A percentile compares a stretch with the other conserved stretches of the same genome.
Conservation (phyloP, 148 eudicot genomes). For the Chenopodium suecicum region DNA sequence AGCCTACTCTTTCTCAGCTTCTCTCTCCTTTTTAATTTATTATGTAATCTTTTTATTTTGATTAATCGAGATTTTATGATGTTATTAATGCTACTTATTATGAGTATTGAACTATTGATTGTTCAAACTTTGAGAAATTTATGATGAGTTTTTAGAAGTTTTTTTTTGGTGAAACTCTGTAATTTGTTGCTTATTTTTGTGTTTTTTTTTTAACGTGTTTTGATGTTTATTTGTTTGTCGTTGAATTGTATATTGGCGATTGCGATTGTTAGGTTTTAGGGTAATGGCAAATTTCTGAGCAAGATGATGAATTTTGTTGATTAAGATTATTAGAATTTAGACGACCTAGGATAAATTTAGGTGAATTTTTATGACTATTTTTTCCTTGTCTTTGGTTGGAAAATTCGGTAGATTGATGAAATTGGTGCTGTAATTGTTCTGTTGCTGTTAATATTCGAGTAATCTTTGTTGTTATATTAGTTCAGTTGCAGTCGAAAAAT, state of each 20-base stretch:
- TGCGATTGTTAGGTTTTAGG: neutral
- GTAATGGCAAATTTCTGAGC: neutral
- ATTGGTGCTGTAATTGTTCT: too few relatives aligned
- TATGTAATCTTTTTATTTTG: neutral
- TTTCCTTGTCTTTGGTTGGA: too few relatives aligned
- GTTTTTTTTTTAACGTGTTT: neutral
- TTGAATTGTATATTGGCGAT: neutral
- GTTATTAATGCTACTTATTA: neutral
- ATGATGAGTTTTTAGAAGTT: neutral
- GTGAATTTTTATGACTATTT: too few relatives aligned
- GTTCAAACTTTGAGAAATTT: neutral
- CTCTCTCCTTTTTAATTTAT: conserved; percentile 54
- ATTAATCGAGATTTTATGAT: neutral
- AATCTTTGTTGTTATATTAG: too few relatives aligned
- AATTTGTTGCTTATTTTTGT: too few relatives aligned
- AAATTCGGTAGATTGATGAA: too few relatives aligned
- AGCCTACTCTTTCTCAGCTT: conserved; percentile 70
- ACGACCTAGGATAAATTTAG: neutral
- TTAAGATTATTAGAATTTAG: neutral
- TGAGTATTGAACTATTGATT: neutral
- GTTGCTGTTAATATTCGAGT: neutral
- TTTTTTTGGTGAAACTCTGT: too few relatives aligned
- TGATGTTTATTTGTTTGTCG: neutral
- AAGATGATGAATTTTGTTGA: neutral
- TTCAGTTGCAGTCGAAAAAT: neutral